Evolutionary conservation across 352 stramenopile genomes (phyloP).

Genomic region (Phytophthora uliginosa): DNA sequence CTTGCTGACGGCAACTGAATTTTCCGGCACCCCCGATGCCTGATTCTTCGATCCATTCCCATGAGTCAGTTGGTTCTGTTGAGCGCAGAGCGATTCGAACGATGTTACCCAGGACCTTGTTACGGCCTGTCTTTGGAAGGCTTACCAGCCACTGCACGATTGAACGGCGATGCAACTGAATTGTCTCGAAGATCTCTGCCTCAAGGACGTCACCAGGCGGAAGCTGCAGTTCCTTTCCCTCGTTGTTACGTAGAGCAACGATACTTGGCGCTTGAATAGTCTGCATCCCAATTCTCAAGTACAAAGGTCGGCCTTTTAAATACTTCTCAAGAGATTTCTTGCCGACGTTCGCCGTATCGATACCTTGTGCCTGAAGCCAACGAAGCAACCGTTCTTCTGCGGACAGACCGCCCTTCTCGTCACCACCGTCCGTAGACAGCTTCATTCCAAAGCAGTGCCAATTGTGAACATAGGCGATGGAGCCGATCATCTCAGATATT

Average conservation of each 20-base stretch:
- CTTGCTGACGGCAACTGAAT: conserved; percentile 77
- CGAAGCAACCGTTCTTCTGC: conserved; percentile 85
- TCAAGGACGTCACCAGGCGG: conserved; percentile 88
- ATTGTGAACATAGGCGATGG: conserved; percentile 90
- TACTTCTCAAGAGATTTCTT: conserved; percentile 90
- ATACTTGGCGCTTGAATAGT: conserved; percentile 91
- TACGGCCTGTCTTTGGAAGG: conserved; percentile 37
- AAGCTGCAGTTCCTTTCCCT: conserved; percentile 73
- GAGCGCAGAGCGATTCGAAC: conserved; percentile 83
- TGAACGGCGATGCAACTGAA: conserved; percentile 83
- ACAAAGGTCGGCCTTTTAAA: conserved; percentile 84
- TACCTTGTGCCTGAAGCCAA: conserved; percentile 92
- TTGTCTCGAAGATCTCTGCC: conserved; percentile 86
- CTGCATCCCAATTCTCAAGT: conserved; percentile 90
- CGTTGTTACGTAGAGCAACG: conserved; percentile 58
- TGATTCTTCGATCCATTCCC: conserved; percentile 75
- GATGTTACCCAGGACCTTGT: conserved; percentile 69
- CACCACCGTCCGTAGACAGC: conserved; percentile 56
- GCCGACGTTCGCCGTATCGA: conserved; percentile 88
- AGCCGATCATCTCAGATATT: conserved; percentile 80
- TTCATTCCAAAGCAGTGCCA: conserved; percentile 94
- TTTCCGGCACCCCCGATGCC: conserved; percentile 65
- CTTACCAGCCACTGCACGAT: conserved; percentile 78
- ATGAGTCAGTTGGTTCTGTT: conserved; percentile 57
- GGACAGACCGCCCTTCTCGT: conserved; percentile 59